phyloP scores from a whole-genome alignment of 441 rosid species.

The Populus hybrid region DNA sequence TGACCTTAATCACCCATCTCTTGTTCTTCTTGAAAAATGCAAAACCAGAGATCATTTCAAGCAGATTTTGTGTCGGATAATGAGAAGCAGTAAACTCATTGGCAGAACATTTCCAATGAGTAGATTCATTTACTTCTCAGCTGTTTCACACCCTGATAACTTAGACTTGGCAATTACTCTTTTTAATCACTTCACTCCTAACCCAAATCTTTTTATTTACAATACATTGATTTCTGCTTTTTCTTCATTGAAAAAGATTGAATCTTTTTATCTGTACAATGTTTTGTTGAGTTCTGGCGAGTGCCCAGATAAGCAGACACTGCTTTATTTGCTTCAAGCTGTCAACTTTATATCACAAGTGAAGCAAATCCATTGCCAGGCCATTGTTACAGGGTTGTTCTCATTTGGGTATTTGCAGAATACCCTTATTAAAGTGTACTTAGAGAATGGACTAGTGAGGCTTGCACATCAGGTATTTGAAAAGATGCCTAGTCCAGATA shows the following conservation, averaged over 20 bases:
- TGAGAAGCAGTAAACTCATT: conserved; percentile 39
- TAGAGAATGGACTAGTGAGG: conserved; percentile 30
- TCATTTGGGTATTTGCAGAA: conserved; percentile 32
- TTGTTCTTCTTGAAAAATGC: conserved; percentile 47
- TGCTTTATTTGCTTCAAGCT: conserved; percentile 32
- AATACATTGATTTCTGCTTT: conserved; percentile 49
- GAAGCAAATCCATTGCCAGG: too few species aligned
- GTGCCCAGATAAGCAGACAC: conserved; percentile 34
- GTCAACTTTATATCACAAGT: too few species aligned
- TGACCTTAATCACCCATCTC: conserved; percentile 40
- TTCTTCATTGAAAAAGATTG: conserved; percentile 12
- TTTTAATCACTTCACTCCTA: conserved; percentile 40
- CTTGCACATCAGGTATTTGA: conserved; percentile 40
- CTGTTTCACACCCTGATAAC: conserved; percentile 46
- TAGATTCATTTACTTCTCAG: conserved; percentile 47
- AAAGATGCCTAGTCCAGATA: conserved; percentile 38
- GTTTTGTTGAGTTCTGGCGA: conserved; percentile 40
- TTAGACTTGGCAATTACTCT: conserved; percentile 41
- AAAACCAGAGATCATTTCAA: conserved; percentile 39
- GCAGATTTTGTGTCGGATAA: conserved; percentile 46
- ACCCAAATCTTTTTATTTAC: conserved; percentile 44
- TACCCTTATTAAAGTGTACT: conserved; percentile 20
- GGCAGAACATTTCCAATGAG: conserved; percentile 59
- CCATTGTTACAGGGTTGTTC: conserved; percentile 18
- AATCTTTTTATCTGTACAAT: conserved; percentile 30